phyloP scores from a whole-genome alignment of 2,329 filamentous ascomycete genomes.

The Coniochaeta ligniaria region DNA sequence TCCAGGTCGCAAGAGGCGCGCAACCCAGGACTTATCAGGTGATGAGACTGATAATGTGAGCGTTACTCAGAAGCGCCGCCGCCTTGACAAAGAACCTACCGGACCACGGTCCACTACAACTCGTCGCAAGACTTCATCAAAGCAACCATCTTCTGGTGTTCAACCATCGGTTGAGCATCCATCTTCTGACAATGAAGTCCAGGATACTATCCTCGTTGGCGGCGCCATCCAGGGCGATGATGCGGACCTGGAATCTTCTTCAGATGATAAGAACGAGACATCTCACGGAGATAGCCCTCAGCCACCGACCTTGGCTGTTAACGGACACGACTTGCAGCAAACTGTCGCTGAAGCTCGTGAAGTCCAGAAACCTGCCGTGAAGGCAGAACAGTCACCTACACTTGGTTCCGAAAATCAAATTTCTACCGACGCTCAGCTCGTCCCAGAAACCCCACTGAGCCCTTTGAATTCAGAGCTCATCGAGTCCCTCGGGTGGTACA shows the following conservation, averaged over 20 bases:
- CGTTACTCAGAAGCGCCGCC: conserved; percentile 27
- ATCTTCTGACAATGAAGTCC: conserved; percentile 36
- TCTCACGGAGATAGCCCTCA: conserved; percentile 14
- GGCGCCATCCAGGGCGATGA: conserved; percentile 25
- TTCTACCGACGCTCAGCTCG: not conserved
- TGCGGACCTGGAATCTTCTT: conserved; percentile 2
- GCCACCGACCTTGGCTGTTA: conserved; percentile 3
- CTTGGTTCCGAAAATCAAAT: not conserved
- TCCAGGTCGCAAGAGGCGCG: conserved; percentile 28
- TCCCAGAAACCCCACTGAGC: not conserved
- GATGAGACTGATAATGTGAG: conserved; percentile 26
- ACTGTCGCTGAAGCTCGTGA: not conserved
- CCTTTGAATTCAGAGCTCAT: not conserved
- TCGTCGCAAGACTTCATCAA: conserved; percentile 31
- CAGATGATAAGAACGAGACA: conserved; percentile 9
- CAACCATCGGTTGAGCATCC: conserved; percentile 24
- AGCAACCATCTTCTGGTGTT: conserved; percentile 25
- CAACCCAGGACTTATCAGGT: conserved; percentile 17
- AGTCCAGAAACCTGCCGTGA: not conserved
- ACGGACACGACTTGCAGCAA: conserved; percentile 3
- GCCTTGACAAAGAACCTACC: conserved; percentile 13
- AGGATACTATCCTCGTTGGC: conserved; percentile 52
- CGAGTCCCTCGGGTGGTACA: not conserved
- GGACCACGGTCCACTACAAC: conserved; percentile 19
- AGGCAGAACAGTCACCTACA: not conserved